Evolutionary conservation across 2,329 filamentous ascomycete genomes (phyloP).

Genomic region (Neopestalotiopsis clavispora): DNA sequence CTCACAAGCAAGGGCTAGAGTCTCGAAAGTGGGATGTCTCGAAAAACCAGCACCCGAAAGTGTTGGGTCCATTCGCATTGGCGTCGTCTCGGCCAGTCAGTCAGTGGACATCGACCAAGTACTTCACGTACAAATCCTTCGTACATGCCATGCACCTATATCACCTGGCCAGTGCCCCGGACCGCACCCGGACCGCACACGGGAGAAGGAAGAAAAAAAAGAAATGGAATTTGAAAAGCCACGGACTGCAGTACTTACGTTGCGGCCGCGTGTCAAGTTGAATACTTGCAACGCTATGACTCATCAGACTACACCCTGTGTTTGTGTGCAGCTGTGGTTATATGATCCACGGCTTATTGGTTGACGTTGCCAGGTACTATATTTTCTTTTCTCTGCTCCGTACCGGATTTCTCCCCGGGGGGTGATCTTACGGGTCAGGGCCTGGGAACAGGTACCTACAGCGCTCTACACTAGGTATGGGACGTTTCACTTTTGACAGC

Average conservation of each 20-base stretch:
- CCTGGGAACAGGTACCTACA: neutral
- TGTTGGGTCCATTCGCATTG: neutral
- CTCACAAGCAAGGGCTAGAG: neutral
- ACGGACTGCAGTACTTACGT: neutral
- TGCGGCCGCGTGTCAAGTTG: neutral
- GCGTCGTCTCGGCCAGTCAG: neutral
- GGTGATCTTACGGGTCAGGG: neutral
- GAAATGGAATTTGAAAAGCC: too few relatives aligned
- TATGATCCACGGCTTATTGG: neutral
- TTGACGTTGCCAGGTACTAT: neutral
- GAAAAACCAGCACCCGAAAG: neutral
- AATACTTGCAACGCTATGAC: neutral
- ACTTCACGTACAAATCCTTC: neutral
- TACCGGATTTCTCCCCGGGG: neutral
- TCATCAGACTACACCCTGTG: neutral
- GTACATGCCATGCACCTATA: neutral
- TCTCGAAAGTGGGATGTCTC: neutral
- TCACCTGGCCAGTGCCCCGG: neutral
- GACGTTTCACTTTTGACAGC: neutral
- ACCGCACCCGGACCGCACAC: neutral
- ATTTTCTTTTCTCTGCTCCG: neutral
- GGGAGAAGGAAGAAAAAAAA: too few relatives aligned
- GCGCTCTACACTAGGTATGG: neutral
- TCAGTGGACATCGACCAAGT: neutral
- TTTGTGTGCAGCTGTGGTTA: neutral